Base-by-base conservation (phyloP, 2,329 filamentous ascomycete genomes). In the Cladosporium cucumerinum region DNA sequence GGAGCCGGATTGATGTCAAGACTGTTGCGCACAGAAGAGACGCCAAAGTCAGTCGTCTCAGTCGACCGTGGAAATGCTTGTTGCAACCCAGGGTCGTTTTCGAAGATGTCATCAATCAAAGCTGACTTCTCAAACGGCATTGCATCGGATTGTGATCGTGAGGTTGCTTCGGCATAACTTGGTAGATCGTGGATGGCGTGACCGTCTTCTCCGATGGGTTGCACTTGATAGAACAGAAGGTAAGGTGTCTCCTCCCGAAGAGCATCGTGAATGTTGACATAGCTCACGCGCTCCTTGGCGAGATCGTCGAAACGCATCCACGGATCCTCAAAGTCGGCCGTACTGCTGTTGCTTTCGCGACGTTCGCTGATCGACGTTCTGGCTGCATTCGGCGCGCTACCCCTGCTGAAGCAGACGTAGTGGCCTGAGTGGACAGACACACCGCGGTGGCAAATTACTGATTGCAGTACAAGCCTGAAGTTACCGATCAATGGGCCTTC, bases 221-320 rank as follows among this genome's bases (percentile, higher is more conserved):
- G 86, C 48, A 98, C 91, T 76, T 97, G 94, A 73, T 97, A 99
- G 77, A 98, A 98, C 0, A 99, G 82, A 7, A 98, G 84, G 75
- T 98, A 98, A 0, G 95, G 94, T 76, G 92, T 96, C 76, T 97
- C 93, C n/a, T 89, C 85, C 69, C 87, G 89, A 58, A 98, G 79
- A 0, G 91, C 89, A 69, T 89, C 80, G 67, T 91, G 88, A 68
- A 97, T 89, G 72, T 96, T 87, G 57, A 97, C 88, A 63, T 89
- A 84, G 0, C 83, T 84, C 3, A 98, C 89, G 28, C 94, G 86
- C 64, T 88, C 84, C 39, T 85, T 81, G 0, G 86, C 80, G n/a
- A 98, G 81, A 75, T 99, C 95, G 74, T 99, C 95, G 71, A 97
- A 97, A 43, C 89, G 89, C 75, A 97, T 87, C 95, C 95, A 99